Conservation (phyloP, 192 early-diverging fungal genomes). For the Entomortierella beljakovae region DNA sequence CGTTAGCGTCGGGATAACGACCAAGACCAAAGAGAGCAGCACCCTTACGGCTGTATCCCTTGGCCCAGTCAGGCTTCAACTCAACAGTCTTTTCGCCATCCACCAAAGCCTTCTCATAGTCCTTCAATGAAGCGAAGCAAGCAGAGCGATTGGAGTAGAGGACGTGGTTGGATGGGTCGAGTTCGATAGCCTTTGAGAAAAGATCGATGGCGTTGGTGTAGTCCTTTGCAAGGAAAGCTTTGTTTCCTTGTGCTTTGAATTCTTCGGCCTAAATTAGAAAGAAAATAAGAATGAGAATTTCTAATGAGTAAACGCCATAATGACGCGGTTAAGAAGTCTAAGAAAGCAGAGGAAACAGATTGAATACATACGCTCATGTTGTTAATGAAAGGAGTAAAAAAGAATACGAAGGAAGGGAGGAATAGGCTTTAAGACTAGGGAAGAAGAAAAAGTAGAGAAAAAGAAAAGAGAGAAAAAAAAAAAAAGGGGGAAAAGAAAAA, state of each 20-base stretch:
- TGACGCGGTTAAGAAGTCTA: not conserved
- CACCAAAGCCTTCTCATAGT: conserved; percentile 80
- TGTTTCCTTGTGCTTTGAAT: conserved; percentile 76
- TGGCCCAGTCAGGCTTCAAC: conserved; percentile 87
- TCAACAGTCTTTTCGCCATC: conserved; percentile 90
- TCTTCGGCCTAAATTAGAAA: conserved; percentile 47
- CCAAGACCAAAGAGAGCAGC: conserved; percentile 86
- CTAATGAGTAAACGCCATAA: not conserved
- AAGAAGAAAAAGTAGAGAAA: not conserved
- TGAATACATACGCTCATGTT: conserved; percentile 40
- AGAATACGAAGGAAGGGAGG: not conserved
- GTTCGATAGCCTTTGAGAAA: conserved; percentile 88
- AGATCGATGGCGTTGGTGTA: conserved; percentile 80
- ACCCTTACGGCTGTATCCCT: conserved; percentile 91
- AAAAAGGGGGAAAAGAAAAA: not conserved
- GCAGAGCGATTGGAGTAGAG: conserved; percentile 95
- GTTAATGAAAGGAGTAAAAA: not conserved
- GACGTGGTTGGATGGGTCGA: conserved; percentile 90
- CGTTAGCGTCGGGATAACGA: conserved; percentile 75
- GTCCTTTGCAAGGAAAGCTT: conserved; percentile 83
- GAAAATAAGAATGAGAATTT: not conserved
- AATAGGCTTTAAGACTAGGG: not conserved
- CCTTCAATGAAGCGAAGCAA: conserved; percentile 79
- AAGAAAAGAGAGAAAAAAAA: conserved; percentile 1
- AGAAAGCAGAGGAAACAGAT: too few species aligned